Conservation (phyloP, 2,329 filamentous ascomycete genomes). For the Pseudopithomyces chartarum region DNA sequence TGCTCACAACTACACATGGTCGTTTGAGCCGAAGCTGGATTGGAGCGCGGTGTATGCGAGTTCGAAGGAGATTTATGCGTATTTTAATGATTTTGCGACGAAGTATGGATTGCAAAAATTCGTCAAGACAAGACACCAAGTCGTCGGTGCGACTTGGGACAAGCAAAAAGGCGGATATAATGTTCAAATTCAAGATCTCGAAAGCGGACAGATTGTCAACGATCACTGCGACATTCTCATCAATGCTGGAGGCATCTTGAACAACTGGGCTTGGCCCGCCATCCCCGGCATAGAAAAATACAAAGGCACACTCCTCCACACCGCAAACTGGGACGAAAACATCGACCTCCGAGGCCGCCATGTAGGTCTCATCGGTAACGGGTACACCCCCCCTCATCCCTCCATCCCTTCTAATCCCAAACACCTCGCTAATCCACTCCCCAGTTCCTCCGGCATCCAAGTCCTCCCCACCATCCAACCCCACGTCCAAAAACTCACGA, state of each 20-base stretch:
- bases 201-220: slow-evolving; percentile 31
- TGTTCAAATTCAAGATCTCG: slow-evolving; percentile 40
- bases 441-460: slow-evolving; percentile 61
- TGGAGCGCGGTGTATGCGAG: slow-evolving; percentile 52
- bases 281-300: slow-evolving; percentile 59
- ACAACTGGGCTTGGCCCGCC: slow-evolving; percentile 58
- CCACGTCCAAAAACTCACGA: slow-evolving; percentile 51
- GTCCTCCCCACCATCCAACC: slow-evolving; percentile 56
- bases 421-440: slow-evolving; percentile 15
- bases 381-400: slow-evolving; percentile 27
- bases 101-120: slow-evolving; percentile 49
- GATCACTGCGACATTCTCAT: slow-evolving; percentile 56
- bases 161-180: slow-evolving; percentile 41
- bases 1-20: slow-evolving; percentile 58
- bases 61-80: slow-evolving; percentile 50
- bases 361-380: slow-evolving; percentile 61
- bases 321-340: slow-evolving; percentile 59
- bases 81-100: slow-evolving; percentile 48
- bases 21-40: slow-evolving; percentile 54
- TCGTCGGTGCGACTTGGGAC: slow-evolving; percentile 45
- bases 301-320: slow-evolving; percentile 59
- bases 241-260: slow-evolving; percentile 57
- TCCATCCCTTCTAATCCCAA: slow-evolving; percentile 19
- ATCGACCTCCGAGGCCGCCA: slow-evolving; percentile 55
- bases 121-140: slow-evolving; percentile 40